phyloP scores from a whole-genome alignment of 495 filamentous ascomycete genomes.

The Viridothelium virens region DNA sequence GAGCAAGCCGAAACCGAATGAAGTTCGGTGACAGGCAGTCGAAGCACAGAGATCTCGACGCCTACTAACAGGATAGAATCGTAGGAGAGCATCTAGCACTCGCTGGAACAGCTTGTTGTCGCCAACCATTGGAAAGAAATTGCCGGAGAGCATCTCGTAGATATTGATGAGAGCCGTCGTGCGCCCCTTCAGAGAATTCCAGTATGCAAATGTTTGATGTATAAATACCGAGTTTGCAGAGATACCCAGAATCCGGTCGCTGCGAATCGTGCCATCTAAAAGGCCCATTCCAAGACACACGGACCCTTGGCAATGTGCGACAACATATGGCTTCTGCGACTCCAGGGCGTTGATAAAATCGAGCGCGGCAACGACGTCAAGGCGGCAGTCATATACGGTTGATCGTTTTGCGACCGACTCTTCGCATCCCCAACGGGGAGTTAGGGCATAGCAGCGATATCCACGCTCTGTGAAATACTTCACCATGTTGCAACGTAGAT shows the following conservation, averaged over 20 bases:
- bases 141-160: not conserved
- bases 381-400: not conserved
- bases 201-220: not conserved
- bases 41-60: conserved; percentile 8
- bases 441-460: not conserved
- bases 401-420: conserved; percentile 3
- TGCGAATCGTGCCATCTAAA: not conserved
- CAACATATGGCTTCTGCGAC: conserved; percentile 3
- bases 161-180: not conserved
- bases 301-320: conserved; percentile 9
- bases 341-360: not conserved
- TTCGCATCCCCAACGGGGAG: conserved; percentile 7
- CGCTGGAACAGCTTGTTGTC: conserved; percentile 8
- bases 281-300: conserved; percentile 1
- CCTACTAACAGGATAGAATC: conserved; percentile 5
- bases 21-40: conserved; percentile 2
- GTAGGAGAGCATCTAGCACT: conserved; percentile 1
- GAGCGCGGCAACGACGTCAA: not conserved
- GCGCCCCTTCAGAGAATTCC: conserved; percentile 7
- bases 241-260: conserved; percentile 1
- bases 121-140: conserved; percentile 1
- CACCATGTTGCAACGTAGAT: conserved; percentile 6
- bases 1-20: conserved; percentile 2
- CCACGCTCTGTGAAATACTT: not conserved
- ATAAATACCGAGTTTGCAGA: conserved; percentile 1